phyloP scores from a whole-genome alignment of 352 stramenopile genomes.

The Thalassiosira ordinaria region DNA sequence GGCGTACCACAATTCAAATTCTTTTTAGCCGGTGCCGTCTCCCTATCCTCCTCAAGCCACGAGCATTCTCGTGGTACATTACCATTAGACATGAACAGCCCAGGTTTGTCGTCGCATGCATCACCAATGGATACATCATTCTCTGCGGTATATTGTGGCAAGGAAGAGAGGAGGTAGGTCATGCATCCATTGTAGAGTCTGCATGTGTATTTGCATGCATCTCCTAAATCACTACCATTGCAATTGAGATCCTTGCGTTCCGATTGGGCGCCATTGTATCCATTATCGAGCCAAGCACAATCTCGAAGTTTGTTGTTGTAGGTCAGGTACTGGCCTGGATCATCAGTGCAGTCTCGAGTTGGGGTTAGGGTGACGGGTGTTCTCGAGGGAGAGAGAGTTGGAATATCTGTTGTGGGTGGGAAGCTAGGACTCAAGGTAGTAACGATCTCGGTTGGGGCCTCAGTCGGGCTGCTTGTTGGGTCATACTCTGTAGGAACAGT shows the following conservation, averaged over 20 bases:
- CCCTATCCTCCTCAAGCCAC: conserved; percentile 52
- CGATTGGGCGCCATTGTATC: conserved; percentile 51
- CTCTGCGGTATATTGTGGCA: conserved; percentile 10
- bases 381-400: conserved; percentile 22
- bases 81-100: conserved; percentile 46
- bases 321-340: conserved; percentile 28
- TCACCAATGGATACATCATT: conserved; percentile 46
- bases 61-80: conserved; percentile 39
- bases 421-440: conserved; percentile 20
- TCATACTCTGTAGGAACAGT: conserved; percentile 5
- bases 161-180: conserved; percentile 35
- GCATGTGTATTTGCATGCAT: conserved; percentile 57
- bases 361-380: conserved; percentile 30
- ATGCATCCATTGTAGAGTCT: conserved; percentile 60
- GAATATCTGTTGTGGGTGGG: conserved; percentile 14
- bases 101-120: conserved; percentile 44
- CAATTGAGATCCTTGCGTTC: conserved; percentile 56
- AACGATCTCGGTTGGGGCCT: not conserved
- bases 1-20: conserved; percentile 52
- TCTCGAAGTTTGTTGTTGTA: conserved; percentile 49
- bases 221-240: conserved; percentile 33
- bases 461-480: conserved; percentile 1
- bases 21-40: conserved; percentile 57
- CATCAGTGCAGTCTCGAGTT: conserved; percentile 46
- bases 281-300: conserved; percentile 58